phyloP scores from a whole-genome alignment of 345 rosid species.

The Salix caprea region DNA sequence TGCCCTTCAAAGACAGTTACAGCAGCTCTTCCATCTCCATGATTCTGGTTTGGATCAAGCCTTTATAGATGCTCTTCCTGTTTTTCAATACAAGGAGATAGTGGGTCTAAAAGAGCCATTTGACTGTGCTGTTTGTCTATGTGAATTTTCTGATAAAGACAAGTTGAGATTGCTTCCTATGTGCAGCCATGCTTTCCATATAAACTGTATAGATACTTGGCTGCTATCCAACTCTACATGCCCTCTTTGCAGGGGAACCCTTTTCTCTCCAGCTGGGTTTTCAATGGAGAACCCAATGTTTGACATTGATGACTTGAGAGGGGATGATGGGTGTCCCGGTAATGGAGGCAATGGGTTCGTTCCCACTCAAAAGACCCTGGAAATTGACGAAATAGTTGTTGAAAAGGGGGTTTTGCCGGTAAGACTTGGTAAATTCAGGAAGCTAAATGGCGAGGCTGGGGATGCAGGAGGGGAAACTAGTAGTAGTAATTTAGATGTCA shows the following conservation, averaged over 20 bases:
- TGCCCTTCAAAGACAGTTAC: slow-evolving; percentile 26
- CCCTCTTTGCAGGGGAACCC: slow-evolving; percentile 30
- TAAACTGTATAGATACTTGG: slow-evolving; percentile 29
- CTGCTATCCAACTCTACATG: slow-evolving; percentile 25
- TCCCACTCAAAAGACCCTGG: slow-evolving; percentile 17
- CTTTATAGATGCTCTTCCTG: slow-evolving; percentile 29
- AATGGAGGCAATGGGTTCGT: slow-evolving; percentile 14
- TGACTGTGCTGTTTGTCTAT: slow-evolving; percentile 28
- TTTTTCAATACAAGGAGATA: slow-evolving; percentile 21
- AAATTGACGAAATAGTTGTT: slow-evolving; percentile 22
- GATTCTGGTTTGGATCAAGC: slow-evolving; percentile 30
- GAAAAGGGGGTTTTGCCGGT: slow-evolving; percentile 25
- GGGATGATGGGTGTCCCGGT: slow-evolving; percentile 11
- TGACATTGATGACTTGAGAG: slow-evolving; percentile 25
- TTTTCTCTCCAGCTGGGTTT: slow-evolving; percentile 23
- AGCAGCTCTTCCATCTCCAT: slow-evolving; percentile 30
- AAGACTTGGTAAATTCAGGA: slow-evolving; percentile 33
- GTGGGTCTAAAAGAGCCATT: slow-evolving; percentile 20
- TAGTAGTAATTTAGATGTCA: slow-evolving; percentile 31
- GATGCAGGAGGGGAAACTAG: slow-evolving; percentile 27
- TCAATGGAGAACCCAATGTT: slow-evolving; percentile 25
- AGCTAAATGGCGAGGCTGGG: slow-evolving; percentile 9
- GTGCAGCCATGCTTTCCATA: slow-evolving; percentile 29
- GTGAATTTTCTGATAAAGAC: slow-evolving; percentile 25
- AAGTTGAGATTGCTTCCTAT: slow-evolving; percentile 27